Evolutionary conservation across 2,329 filamentous ascomycete species (phyloP), one percentile per base, ranked within the genome.

Genomic region (Colletotrichum sp.): DNA sequence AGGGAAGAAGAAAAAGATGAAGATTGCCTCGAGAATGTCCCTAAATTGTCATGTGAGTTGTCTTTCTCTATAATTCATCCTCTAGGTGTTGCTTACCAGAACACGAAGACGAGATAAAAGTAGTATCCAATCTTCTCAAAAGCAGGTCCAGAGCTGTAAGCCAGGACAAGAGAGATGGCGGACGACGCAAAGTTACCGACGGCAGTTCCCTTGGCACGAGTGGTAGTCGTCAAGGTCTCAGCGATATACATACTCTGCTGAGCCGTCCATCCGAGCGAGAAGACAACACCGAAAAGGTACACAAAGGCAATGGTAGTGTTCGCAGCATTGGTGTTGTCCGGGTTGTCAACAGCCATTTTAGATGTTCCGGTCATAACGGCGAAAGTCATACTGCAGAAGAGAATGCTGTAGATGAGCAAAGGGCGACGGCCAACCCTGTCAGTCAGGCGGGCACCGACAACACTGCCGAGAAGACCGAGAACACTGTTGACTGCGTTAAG

Each of bases 401-500:
- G 80, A 30, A 87, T 88, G 5, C 85, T 85, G 80, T 85, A 87
- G 4, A 92, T 81, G 10, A 91, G 82, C 13, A 91, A 82, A 0
- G 89, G 89, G 5, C 92, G 89, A 34, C 92, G 90, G 24, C 91
- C 90, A 6, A 92, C 75, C 2, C 87, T 86, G 49, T 92, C 91
- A 3, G 90, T 90, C 57, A 93, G 84, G 10, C 87, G 84, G 5
- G 91, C 90, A 52, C 92, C 92, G 0, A 89, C 78, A 26, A 91
- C 84, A 21, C 90, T 89, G 1, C 85, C 88, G 1, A 89, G 77
- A 75, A 89, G 87, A 79, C 88, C 89, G 44, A 91, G 83, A 24
- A 91, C 87, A 34, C 90, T 89, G 80, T 91, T 90, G 77, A 89
- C 85, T 30, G 84, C 88, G 80, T 90, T 90, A 60, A 89, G 83